Base-by-base conservation (phyloP, 441 rosid genomes). In the Adansonia grandidieri region DNA sequence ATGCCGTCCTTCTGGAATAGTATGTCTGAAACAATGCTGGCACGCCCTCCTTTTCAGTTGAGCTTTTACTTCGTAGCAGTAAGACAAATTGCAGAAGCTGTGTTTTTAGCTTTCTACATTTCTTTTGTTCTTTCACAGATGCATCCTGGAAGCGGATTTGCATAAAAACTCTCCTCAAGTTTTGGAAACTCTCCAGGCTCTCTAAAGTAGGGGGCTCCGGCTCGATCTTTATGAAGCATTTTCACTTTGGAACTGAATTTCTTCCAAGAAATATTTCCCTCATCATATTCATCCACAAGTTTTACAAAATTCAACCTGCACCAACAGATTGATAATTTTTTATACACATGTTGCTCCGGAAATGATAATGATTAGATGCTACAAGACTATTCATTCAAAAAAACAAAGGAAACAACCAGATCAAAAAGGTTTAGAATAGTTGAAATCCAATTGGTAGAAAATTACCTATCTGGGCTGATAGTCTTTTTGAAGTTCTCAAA, bases 401-500 rank as follows among this genome's bases (percentile, higher is more conserved):
- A 13, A 17, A 42, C 10, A 44, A 45, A 9, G 10, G n/a, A 54
- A 62, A 54, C 37, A 22, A 64, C 37, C 60, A 77, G 17, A 69
- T 40, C 47, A 15, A 9, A 79, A 0, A 54, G 20, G 28, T 28
- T 14, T 32, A 68, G 47, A 64, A 14, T 32, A 40, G 40, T 48
- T 73, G 24, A 24, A 67, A 74, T 63, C 48, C 47, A 74, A 68
- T 17, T 68, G 73, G 40, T 8, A 10, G 61, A 42, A 42, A 42
- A 42, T 85, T 87, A 92, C 98, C 80, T 93, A 89, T 95, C 98
- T 32, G 98, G 98, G 83, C 77, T 91, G 81, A 92, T 89, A 8
- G 98, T 95, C 82, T 88, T 95, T 87, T 85, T 92, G 84, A 95
- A 95, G 83, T 89, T 81, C 85, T 91, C 93, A 53, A 92, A 93